Percentiles rank a stretch among this genome's conserved stretches.
These are phyloP conservation scores for Polygonum maritimum DNA, from an alignment of 148 eudicot species.

Conservation along the genomic window DNA sequence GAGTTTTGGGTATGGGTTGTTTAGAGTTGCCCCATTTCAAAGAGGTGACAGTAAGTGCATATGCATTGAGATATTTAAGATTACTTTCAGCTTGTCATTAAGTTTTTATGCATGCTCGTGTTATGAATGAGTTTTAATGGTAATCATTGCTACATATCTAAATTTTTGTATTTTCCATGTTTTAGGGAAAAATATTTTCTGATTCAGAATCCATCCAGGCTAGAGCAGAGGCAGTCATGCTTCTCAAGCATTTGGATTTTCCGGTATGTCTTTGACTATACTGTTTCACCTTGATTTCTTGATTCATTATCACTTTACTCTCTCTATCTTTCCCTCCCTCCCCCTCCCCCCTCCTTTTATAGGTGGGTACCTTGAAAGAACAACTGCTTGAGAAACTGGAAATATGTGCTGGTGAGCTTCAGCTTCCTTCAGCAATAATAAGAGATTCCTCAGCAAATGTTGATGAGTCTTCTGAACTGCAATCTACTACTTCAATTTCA, in stretches of 20 bases:
- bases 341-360: conserved; percentile 10
- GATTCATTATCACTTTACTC: neutral
- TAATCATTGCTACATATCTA: neutral
- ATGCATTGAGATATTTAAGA: neutral
- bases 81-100: neutral
- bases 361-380: conserved; percentile 84
- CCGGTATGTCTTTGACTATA: conserved; percentile 52
- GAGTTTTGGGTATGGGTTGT: neutral
- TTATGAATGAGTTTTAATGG: conserved; percentile 1
- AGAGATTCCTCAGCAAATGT: conserved; percentile 22
- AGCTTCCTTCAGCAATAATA: conserved; percentile 43
- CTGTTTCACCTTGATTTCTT: neutral
- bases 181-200: conserved; percentile 81
- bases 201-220: conserved; percentile 97
- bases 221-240: conserved; percentile 99
- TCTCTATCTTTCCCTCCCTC: neutral
- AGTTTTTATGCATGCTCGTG: neutral
- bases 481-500: conserved; percentile 25
- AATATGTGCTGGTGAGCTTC: conserved; percentile 63
- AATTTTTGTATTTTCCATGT: conserved; percentile 1
- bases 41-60: neutral
- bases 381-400: conserved; percentile 85
- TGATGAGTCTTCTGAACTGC: conserved; percentile 34
- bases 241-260: conserved; percentile 90
- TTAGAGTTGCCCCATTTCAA: neutral